Conservation (phyloP, 495 filamentous ascomycete genomes). For the Trichoderma virens region DNA sequence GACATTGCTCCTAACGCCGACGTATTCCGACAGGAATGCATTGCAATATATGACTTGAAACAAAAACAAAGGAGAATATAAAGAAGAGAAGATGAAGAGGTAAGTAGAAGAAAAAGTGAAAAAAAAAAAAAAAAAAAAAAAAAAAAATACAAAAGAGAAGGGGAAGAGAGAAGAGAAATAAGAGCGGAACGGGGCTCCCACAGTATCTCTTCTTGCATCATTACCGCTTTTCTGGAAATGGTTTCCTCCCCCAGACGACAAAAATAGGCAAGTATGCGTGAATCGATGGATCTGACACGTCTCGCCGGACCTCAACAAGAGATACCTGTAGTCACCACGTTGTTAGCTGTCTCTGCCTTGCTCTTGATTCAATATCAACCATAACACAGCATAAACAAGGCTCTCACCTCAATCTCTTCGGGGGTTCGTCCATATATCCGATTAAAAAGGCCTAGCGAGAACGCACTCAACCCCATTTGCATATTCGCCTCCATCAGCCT, state of each 20-base stretch:
- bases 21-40: too few relatives aligned
- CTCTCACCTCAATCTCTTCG: slow-evolving; percentile 34
- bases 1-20: too few relatives aligned
- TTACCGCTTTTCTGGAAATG: slow-evolving; percentile 15
- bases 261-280: slow-evolving; percentile 49
- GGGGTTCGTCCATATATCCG: slow-evolving; percentile 31
- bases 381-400: neutral
- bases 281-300: slow-evolving; percentile 44
- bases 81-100: too few relatives aligned
- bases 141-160: too few relatives aligned
- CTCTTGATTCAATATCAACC: slow-evolving; percentile 11
- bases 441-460: slow-evolving; percentile 22
- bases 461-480: slow-evolving; percentile 23
- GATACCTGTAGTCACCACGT: slow-evolving; percentile 36
- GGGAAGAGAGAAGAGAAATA: neutral
- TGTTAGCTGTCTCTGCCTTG: neutral
- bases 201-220: neutral
- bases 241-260: slow-evolving; percentile 50
- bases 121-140: too few relatives aligned
- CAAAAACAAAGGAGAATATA: too few relatives aligned
- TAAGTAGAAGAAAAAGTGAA: too few relatives aligned
- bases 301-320: slow-evolving; percentile 50
- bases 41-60: too few relatives aligned
- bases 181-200: neutral
- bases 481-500: slow-evolving; percentile 29